phyloP scores from a whole-genome alignment of 1,284 basidiomycete species.

The Cutaneotrichosporon curvatum region DNA sequence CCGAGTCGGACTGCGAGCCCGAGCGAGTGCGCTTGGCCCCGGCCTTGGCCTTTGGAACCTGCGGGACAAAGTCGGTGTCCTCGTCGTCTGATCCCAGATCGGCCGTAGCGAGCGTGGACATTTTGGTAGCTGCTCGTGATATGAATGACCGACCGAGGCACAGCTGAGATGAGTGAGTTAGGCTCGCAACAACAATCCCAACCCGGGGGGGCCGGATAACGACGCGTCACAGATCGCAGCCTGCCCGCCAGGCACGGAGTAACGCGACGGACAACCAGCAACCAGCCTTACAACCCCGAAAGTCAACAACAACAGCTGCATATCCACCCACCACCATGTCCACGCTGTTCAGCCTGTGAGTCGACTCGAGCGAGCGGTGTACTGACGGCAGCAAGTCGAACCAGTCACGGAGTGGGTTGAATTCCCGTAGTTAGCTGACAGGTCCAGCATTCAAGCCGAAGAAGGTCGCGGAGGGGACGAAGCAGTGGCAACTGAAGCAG shows the following conservation, averaged over 20 bases:
- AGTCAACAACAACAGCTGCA: constrained; percentile 1
- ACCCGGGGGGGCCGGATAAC: not conserved
- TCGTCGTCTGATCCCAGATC: constrained; percentile 30
- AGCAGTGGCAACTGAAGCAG: constrained; percentile 92
- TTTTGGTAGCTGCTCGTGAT: no score
- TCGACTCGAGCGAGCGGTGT: no score
- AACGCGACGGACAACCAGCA: no score
- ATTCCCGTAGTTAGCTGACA: not conserved
- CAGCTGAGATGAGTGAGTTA: not conserved
- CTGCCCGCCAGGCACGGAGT: not conserved
- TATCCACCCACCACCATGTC: constrained; percentile 22
- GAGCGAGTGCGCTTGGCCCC: constrained; percentile 12
- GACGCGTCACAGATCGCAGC: not conserved
- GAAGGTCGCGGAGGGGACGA: constrained; percentile 90
- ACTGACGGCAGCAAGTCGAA: constrained; percentile 34
- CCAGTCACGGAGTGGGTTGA: constrained; percentile 35
- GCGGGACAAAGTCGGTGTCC: constrained; percentile 33
- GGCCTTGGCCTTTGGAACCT: constrained; percentile 13
- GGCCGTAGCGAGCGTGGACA: constrained; percentile 39
- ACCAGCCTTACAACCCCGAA: not conserved
- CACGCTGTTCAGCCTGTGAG: constrained; percentile 34
- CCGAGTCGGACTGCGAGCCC: constrained; percentile 10
- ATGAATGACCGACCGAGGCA: not conserved
- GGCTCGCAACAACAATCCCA: not conserved
- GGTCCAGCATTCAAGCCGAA: constrained; percentile 79